A percentile compares a stretch with the other conserved stretches of the same genome.
phyloP scores from a whole-genome alignment of 225 moss, liverwort and hornwort species.

The Physcomitrium patens region DNA sequence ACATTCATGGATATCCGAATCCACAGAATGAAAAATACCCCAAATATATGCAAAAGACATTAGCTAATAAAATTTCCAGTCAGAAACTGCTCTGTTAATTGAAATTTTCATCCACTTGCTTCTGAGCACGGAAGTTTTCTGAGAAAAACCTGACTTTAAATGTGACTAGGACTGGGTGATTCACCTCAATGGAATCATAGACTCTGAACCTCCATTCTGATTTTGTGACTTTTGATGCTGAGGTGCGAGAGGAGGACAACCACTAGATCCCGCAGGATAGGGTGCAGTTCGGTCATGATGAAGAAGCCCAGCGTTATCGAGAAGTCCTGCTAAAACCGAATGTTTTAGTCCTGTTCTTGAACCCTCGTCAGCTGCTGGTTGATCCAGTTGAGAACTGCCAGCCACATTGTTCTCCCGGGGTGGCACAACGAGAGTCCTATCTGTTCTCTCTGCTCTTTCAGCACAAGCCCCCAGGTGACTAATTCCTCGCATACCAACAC shows the following conservation, averaged over 20 bases:
- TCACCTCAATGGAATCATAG: constrained; percentile 68
- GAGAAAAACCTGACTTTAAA: background rate
- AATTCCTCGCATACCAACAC: constrained; percentile 56
- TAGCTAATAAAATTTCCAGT: background rate
- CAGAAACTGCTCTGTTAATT: background rate
- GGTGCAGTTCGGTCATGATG: constrained; percentile 57
- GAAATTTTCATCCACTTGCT: background rate
- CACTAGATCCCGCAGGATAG: constrained; percentile 68
- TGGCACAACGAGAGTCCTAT: constrained; percentile 55
- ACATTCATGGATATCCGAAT: too few relatives aligned
- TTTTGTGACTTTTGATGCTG: constrained; percentile 68
- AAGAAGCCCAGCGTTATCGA: constrained; percentile 62
- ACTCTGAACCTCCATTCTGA: constrained; percentile 74
- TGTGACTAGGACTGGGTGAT: constrained; percentile 2
- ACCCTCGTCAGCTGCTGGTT: constrained; percentile 93
- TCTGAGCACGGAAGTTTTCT: background rate
- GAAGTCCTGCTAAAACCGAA: constrained; percentile 67
- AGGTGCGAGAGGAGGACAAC: constrained; percentile 64
- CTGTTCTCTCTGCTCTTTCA: constrained; percentile 73
- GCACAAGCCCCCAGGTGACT: constrained; percentile 73
- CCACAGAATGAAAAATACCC: background rate
- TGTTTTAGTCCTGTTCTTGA: constrained; percentile 90
- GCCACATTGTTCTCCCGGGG: constrained; percentile 48
- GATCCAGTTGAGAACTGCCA: constrained; percentile 47
- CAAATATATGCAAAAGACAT: background rate